Conservation (phyloP, 2,329 filamentous ascomycete species). For the Diplodia seriata region DNA sequence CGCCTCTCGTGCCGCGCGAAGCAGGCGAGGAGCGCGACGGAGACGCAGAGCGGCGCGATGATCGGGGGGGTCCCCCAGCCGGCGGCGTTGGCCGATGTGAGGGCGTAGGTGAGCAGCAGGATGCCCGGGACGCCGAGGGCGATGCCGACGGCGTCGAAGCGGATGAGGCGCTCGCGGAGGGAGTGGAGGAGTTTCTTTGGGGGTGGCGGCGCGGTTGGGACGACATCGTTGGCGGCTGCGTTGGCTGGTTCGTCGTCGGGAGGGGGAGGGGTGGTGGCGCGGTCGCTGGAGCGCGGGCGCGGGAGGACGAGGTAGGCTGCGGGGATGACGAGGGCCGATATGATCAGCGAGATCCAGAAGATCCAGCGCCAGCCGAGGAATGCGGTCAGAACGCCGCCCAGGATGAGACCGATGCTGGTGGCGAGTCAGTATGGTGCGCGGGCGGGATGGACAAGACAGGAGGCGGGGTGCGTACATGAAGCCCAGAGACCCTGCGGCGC, state of each 20-base stretch:
- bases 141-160: conserved; percentile 32
- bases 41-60: conserved; percentile 7
- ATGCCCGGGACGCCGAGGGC: conserved; percentile 27
- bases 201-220: neutral
- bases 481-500: conserved; percentile 24
- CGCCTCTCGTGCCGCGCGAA: conserved; percentile 18
- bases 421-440: neutral
- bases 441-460: too few species aligned
- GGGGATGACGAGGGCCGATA: conserved; percentile 26
- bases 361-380: conserved; percentile 33
- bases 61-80: conserved; percentile 27
- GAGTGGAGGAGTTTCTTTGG: conserved; percentile 17
- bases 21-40: conserved; percentile 4
- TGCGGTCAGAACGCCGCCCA: conserved; percentile 31
- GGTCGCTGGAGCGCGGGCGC: neutral
- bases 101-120: conserved; percentile 30
- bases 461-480: conserved; percentile 21
- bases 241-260: neutral
- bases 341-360: conserved; percentile 32
- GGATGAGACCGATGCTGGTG: conserved; percentile 30
- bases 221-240: neutral
- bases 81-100: conserved; percentile 21
- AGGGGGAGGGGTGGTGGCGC: neutral
- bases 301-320: conserved; percentile 30
- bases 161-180: conserved; percentile 19